Percentiles rank a stretch among this genome's conserved stretches.
phyloP scores from a whole-genome alignment of 116 monocot genomes.

The Posidonia oceanica region DNA sequence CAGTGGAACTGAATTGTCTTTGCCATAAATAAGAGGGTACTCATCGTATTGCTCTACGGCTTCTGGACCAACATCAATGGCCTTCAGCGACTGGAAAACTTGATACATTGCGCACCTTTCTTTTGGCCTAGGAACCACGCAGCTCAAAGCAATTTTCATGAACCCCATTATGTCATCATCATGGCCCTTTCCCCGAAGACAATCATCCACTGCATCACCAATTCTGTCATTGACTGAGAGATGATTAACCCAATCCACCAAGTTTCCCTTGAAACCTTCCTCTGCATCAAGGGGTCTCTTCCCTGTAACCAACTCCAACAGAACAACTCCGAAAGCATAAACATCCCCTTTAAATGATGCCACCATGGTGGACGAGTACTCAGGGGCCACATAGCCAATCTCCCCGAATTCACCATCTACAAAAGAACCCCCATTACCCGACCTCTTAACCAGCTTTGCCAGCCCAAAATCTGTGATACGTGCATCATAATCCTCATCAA shows the following conservation, averaged over 20 bases:
- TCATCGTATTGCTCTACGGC: constrained; percentile 56
- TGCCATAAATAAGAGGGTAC: constrained; percentile 39
- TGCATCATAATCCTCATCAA: constrained; percentile 60
- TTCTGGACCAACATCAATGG: constrained; percentile 14
- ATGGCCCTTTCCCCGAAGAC: constrained; percentile 32
- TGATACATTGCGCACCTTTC: constrained; percentile 56
- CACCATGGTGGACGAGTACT: constrained; percentile 28
- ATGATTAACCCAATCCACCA: constrained; percentile 54
- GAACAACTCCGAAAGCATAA: constrained; percentile 46
- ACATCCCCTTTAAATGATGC: constrained; percentile 44
- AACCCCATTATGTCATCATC: constrained; percentile 36
- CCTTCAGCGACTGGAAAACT: constrained; percentile 49
- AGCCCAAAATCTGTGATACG: constrained; percentile 59
- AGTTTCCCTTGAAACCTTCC: constrained; percentile 46
- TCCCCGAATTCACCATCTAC: constrained; percentile 49
- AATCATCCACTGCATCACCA: constrained; percentile 28
- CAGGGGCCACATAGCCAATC: constrained; percentile 33
- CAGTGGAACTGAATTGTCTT: constrained; percentile 24
- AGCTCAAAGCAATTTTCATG: constrained; percentile 32
- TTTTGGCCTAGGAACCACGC: constrained; percentile 32
- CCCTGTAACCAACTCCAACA: constrained; percentile 56
- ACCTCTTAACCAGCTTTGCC: constrained; percentile 20
- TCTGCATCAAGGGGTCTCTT: constrained; percentile 28
- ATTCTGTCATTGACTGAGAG: constrained; percentile 20
- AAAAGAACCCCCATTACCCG: constrained; percentile 11